Conservation (phyloP, 2,329 filamentous ascomycete genomes). For the Penicillium hordei region DNA sequence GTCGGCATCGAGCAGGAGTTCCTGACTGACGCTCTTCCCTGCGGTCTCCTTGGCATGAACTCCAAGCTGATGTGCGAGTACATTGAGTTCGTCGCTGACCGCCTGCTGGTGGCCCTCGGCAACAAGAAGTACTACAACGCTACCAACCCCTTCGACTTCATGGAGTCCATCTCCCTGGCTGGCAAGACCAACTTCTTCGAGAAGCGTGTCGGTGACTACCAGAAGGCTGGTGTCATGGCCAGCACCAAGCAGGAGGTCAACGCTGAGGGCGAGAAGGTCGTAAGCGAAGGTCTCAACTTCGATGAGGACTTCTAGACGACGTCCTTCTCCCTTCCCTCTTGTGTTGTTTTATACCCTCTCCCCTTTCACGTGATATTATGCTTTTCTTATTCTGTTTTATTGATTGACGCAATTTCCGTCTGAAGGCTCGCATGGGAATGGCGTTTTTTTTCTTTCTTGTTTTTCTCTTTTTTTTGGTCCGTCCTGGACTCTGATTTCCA, state of each 20-base stretch:
- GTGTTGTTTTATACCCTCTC: slow-evolving; percentile 28
- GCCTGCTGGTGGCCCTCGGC: slow-evolving; percentile 86
- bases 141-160: slow-evolving; percentile 98
- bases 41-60: slow-evolving; percentile 96
- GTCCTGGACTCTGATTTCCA: slow-evolving; percentile 18
- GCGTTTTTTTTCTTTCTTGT: slow-evolving; percentile 29
- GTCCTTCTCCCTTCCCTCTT: slow-evolving; percentile 10
- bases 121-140: slow-evolving; percentile 92
- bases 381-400: slow-evolving; percentile 20
- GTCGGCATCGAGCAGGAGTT: slow-evolving; percentile 97
- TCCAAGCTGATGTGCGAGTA: slow-evolving; percentile 97
- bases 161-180: slow-evolving; percentile 98
- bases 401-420: slow-evolving; percentile 31
- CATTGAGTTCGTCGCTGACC: slow-evolving; percentile 98
- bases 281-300: slow-evolving; percentile 72
- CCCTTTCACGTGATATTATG: slow-evolving; percentile 30
- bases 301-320: slow-evolving; percentile 88
- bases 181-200: slow-evolving; percentile 99
- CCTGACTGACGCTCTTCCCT: slow-evolving; percentile 90
- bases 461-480: slow-evolving; percentile 14
- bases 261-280: slow-evolving; percentile 48
- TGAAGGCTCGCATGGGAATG: slow-evolving; percentile 36
- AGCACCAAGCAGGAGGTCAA: slow-evolving; percentile 71
- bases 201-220: slow-evolving; percentile 99
- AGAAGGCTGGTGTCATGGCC: slow-evolving; percentile 98